A percentile compares a stretch with the other conserved stretches of the same genome.
These are phyloP conservation scores for Arxiozyma slooffiae DNA, from an alignment of 1,139 yeast species.

Conservation along the genomic window DNA sequence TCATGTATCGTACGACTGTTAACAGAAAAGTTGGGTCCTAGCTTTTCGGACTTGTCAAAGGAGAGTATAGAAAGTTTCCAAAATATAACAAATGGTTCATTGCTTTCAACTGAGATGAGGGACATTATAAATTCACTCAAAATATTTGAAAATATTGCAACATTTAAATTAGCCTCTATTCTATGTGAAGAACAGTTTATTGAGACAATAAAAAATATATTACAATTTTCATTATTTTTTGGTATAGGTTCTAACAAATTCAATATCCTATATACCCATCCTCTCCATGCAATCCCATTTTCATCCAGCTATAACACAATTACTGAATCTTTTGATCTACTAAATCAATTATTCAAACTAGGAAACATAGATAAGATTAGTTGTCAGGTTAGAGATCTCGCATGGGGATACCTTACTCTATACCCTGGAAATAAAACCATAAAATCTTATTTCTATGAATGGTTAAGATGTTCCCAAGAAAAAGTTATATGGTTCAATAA, in stretches of 20 bases:
- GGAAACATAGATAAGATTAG: slow-evolving; percentile 27
- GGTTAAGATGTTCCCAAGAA: slow-evolving; percentile 30
- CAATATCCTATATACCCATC: slow-evolving; percentile 21
- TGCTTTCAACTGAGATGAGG: slow-evolving; percentile 18
- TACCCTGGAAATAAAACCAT: slow-evolving; percentile 28
- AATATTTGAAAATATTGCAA: slow-evolving; percentile 21
- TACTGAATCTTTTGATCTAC: slow-evolving; percentile 30
- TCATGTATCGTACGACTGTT: slow-evolving; percentile 36
- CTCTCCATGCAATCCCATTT: slow-evolving; percentile 32
- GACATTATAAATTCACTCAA: slow-evolving; percentile 22
- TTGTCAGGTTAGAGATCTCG: slow-evolving; percentile 29
- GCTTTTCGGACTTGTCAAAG: slow-evolving; percentile 27
- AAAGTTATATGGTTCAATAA: slow-evolving; percentile 33
- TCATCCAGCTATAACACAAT: slow-evolving; percentile 32
- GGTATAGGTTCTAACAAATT: slow-evolving; percentile 16
- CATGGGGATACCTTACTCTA: slow-evolving; percentile 39
- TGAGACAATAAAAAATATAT: slow-evolving; percentile 18
- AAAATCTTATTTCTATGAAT: slow-evolving; percentile 22
- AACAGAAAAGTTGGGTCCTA: slow-evolving; percentile 44
- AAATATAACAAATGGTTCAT: slow-evolving; percentile 22
- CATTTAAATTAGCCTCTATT: slow-evolving; percentile 26
- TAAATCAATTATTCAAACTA: slow-evolving; percentile 34
- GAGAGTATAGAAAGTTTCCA: slow-evolving; percentile 18
- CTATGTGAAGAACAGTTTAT: slow-evolving; percentile 22
- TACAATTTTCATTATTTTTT: slow-evolving; percentile 17